phyloP scores from a whole-genome alignment of 2,329 filamentous ascomycete species.

The Neonectria faginata region DNA sequence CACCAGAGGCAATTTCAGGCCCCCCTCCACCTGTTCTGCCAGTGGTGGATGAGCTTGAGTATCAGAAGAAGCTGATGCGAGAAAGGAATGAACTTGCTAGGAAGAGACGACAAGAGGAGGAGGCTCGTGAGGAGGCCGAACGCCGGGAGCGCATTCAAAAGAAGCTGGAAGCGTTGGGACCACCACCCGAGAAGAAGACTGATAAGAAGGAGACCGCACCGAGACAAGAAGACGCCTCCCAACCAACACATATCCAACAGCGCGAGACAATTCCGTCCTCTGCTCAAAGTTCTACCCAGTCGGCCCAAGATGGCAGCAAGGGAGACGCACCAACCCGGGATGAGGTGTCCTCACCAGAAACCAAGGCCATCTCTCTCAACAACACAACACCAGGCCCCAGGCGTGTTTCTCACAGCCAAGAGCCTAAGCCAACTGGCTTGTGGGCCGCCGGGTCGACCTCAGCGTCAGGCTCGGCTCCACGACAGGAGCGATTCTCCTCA shows the following conservation, averaged over 20 bases:
- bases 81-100: conserved; percentile 77
- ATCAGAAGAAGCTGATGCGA: conserved; percentile 78
- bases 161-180: conserved; percentile 78
- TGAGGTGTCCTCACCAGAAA: conserved; percentile 25
- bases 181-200: conserved; percentile 70
- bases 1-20: conserved; percentile 48
- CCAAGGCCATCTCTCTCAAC: conserved; percentile 33
- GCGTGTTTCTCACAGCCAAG: conserved; percentile 50
- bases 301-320: conserved; percentile 34
- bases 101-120: conserved; percentile 75
- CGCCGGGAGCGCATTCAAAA: conserved; percentile 76
- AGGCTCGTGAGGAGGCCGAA: conserved; percentile 78
- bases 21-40: conserved; percentile 49
- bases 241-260: conserved; percentile 52
- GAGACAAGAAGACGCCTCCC: conserved; percentile 54
- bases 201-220: conserved; percentile 62
- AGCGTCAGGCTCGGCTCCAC: conserved; percentile 46
- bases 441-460: conserved; percentile 55
- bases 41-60: conserved; percentile 68
- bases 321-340: conserved; percentile 24
- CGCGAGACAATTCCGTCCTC: conserved; percentile 39
- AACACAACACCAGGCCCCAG: conserved; percentile 37
- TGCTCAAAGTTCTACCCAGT: conserved; percentile 31
- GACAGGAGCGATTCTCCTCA: conserved; percentile 61
- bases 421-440: conserved; percentile 49